These are phyloP conservation scores for Kwoniella europaea DNA, from an alignment of 768 basidiomycete species.

Conservation along the genomic window DNA sequence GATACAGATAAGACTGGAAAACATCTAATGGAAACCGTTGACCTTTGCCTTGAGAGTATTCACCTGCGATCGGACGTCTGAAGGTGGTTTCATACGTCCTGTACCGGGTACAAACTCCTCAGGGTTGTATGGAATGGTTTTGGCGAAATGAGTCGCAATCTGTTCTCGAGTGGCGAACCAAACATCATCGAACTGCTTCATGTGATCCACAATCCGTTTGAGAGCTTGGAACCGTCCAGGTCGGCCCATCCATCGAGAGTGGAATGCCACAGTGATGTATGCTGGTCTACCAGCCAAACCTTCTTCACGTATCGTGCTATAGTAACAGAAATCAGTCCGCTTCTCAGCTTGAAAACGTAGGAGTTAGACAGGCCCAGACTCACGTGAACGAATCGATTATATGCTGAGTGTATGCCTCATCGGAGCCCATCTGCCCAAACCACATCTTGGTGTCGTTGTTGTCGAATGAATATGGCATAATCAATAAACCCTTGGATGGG, in stretches of 20 bases:
- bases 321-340: neutral
- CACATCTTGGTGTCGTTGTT: slow-evolving; percentile 26
- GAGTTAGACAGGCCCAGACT: neutral
- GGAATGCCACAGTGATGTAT: slow-evolving; percentile 28
- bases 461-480: slow-evolving; percentile 33
- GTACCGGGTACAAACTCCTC: neutral
- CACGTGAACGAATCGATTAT: slow-evolving; percentile 10
- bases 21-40: neutral
- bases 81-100: neutral
- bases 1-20: too few species aligned
- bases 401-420: neutral
- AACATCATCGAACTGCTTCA: slow-evolving; percentile 29
- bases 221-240: slow-evolving; percentile 37
- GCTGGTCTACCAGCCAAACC: slow-evolving; percentile 24
- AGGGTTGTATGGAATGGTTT: slow-evolving; percentile 18
- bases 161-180: slow-evolving; percentile 37
- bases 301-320: slow-evolving; percentile 22
- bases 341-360: too few species aligned
- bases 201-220: slow-evolving; percentile 26
- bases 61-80: neutral
- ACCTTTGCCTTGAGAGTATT: neutral
- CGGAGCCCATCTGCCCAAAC: slow-evolving; percentile 17
- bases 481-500: slow-evolving; percentile 22
- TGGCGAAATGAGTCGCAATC: slow-evolving; percentile 23
- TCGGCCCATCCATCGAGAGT: slow-evolving; percentile 30